A percentile compares a stretch with the other conserved stretches of the same genome.
phyloP scores from a whole-genome alignment of 805 yeast genomes.

The Kuraishia cidri region DNA sequence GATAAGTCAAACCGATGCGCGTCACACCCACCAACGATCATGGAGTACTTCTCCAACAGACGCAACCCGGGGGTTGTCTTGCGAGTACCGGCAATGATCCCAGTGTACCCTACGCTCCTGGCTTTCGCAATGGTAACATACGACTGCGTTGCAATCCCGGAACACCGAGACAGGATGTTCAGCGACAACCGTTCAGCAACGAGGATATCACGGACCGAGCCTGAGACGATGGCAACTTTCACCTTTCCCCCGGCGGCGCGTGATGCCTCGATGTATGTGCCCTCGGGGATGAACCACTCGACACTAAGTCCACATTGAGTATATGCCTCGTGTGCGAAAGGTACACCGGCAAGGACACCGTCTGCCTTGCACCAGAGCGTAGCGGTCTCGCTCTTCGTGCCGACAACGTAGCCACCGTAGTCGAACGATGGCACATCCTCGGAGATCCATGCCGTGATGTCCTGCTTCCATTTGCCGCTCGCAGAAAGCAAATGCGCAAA shows the following conservation, averaged over 20 bases:
- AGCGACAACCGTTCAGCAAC: conserved; percentile 83
- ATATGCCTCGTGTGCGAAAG: conserved; percentile 83
- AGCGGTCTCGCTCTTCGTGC: conserved; percentile 61
- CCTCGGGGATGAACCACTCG: conserved; percentile 72
- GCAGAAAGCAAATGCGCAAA: conserved; percentile 56
- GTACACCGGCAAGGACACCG: conserved; percentile 79
- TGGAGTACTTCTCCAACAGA: conserved; percentile 81
- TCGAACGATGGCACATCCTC: conserved; percentile 95
- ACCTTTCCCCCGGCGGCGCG: conserved; percentile 36
- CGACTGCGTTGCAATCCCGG: conserved; percentile 83
- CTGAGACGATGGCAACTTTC: conserved; percentile 69
- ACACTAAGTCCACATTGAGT: conserved; percentile 62
- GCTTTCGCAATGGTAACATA: conserved; percentile 50
- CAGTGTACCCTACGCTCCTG: conserved; percentile 58
- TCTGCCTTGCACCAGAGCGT: conserved; percentile 72
- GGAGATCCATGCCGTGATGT: conserved; percentile 63
- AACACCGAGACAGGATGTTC: conserved; percentile 71
- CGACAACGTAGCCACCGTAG: conserved; percentile 94
- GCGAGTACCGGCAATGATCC: conserved; percentile 91
- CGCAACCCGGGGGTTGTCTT: conserved; percentile 97
- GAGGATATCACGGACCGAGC: conserved; percentile 72
- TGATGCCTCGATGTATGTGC: conserved; percentile 41
- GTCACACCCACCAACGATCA: conserved; percentile 94
- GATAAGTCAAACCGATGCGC: conserved; percentile 87
- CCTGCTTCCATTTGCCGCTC: conserved; percentile 75